phyloP scores from a whole-genome alignment of 208 protist genomes.

The Leishmania major region DNA sequence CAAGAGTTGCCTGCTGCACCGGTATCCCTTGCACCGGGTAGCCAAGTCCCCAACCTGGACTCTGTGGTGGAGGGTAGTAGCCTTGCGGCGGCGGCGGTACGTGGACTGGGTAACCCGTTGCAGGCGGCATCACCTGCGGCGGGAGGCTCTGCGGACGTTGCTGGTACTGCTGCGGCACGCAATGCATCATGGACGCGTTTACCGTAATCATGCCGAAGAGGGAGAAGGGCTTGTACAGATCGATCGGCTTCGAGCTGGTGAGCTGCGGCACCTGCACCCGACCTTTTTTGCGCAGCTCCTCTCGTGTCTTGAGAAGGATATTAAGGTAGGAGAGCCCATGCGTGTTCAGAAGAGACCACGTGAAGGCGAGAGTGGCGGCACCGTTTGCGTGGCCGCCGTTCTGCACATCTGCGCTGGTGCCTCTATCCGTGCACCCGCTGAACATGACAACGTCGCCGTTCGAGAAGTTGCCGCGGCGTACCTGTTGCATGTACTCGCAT shows the following conservation, averaged over 20 bases:
- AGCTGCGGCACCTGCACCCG: constrained; percentile 90
- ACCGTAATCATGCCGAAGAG: constrained; percentile 83
- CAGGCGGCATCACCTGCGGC: constrained; percentile 28
- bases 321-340: constrained; percentile 73
- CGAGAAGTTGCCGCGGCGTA: constrained; percentile 77
- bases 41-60: not conserved
- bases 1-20: not conserved
- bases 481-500: constrained; percentile 53
- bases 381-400: constrained; percentile 57
- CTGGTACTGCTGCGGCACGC: constrained; percentile 67
- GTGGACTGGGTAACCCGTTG: constrained; percentile 18
- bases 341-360: constrained; percentile 74
- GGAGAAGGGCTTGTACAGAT: constrained; percentile 89
- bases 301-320: constrained; percentile 80
- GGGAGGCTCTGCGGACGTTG: constrained; percentile 28
- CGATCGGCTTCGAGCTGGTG: constrained; percentile 89
- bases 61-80: constrained; percentile 1
- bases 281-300: constrained; percentile 68
- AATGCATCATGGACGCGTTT: constrained; percentile 62
- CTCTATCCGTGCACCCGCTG: constrained; percentile 85
- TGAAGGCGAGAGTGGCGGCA: constrained; percentile 84
- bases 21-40: not conserved
- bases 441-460: constrained; percentile 90
- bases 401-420: constrained; percentile 84
- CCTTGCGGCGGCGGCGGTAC: constrained; percentile 18